Conservation (phyloP, 2,329 filamentous ascomycete genomes). For the Lecanicillium sp. region DNA sequence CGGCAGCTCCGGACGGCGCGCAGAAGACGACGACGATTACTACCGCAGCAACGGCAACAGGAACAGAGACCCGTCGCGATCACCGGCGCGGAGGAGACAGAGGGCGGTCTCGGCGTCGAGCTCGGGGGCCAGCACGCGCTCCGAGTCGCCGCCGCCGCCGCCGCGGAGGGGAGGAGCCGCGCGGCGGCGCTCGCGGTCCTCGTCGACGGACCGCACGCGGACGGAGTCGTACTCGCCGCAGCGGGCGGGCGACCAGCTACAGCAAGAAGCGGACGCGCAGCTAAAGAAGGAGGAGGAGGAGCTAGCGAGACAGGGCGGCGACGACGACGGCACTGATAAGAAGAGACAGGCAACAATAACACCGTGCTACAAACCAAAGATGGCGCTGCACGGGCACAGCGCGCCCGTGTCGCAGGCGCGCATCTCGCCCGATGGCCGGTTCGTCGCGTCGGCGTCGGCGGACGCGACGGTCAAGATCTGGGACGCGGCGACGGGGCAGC, state of each 20-base stretch:
- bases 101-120: slow-evolving; percentile 25
- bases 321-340: slow-evolving; percentile 23
- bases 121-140: slow-evolving; percentile 33
- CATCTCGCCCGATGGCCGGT: slow-evolving; percentile 84
- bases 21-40: slow-evolving; percentile 21
- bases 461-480: slow-evolving; percentile 91
- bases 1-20: slow-evolving; percentile 18
- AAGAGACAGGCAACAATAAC: slow-evolving; percentile 41
- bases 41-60: slow-evolving; percentile 22
- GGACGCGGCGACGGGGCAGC: slow-evolving; percentile 69
- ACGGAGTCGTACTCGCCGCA: slow-evolving; percentile 24
- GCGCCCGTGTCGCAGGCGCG: slow-evolving; percentile 77
- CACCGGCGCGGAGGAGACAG: slow-evolving; percentile 27
- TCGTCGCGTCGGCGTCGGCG: slow-evolving; percentile 85
- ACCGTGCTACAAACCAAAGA: slow-evolving; percentile 63
- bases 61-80: slow-evolving; percentile 25
- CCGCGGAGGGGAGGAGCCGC: slow-evolving; percentile 20
- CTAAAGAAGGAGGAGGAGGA: neutral
- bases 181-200: slow-evolving; percentile 25
- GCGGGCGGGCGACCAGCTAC: no score
- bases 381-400: slow-evolving; percentile 71
- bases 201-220: slow-evolving; percentile 27
- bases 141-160: slow-evolving; percentile 29
- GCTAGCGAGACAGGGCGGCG: slow-evolving; percentile 21
- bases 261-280: no score